Evolutionary conservation across 345 rosid genomes (phyloP).

Genomic region (Hibiscus mutabilis): DNA sequence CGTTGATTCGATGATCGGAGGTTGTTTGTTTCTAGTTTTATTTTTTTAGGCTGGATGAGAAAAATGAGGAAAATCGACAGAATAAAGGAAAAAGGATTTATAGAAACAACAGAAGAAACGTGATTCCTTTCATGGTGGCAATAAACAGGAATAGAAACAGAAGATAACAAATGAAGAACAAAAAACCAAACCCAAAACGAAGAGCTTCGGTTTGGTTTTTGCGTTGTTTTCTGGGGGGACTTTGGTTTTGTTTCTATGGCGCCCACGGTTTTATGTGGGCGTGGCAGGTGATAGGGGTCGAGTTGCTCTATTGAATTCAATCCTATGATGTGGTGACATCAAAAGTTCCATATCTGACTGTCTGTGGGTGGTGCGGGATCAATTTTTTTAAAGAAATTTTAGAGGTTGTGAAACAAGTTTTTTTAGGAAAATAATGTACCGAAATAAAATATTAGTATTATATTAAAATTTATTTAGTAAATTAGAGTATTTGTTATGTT

Average conservation of each 20-base stretch:
- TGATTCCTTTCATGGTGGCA: no score
- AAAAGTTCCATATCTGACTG: background rate
- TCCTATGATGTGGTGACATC: background rate
- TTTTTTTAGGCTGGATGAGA: background rate
- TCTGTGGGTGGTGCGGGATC: background rate
- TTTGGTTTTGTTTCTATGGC: slow-evolving; percentile 10
- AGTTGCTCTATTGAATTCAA: background rate
- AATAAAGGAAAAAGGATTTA: background rate
- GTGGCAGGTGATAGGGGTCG: slow-evolving; percentile 1
- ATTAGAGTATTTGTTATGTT: no score
- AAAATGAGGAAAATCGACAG: background rate
- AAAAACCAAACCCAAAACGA: slow-evolving; percentile 6
- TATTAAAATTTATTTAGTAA: no score
- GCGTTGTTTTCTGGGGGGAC: background rate
- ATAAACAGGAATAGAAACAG: no score
- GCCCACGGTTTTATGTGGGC: slow-evolving; percentile 19
- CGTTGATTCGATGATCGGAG: background rate
- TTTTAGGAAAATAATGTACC: no score
- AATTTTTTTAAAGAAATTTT: no score
- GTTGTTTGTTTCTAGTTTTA: background rate
- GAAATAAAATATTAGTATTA: no score
- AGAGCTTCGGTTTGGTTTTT: slow-evolving; percentile 3
- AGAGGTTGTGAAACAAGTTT: no score
- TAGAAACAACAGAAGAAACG: slow-evolving; percentile 4
- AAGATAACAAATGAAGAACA: background rate